Evolutionary conservation across 176 grass and related monocot species (phyloP), one percentile per base, ranked within the genome.

Genomic region (Phoenix dactylifera): DNA sequence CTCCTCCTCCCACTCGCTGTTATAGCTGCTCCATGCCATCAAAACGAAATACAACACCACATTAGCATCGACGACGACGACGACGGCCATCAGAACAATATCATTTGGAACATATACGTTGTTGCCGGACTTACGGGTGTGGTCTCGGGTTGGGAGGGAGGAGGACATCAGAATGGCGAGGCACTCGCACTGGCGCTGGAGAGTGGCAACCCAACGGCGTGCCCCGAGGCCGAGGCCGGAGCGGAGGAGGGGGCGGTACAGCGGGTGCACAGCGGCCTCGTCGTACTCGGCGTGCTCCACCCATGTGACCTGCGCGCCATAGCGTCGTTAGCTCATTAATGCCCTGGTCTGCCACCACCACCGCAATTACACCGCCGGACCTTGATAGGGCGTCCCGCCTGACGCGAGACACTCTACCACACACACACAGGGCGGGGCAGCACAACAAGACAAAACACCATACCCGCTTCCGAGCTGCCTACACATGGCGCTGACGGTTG

Each of bases 231-330:
- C 87, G 1, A 66, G 72, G n/a, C 92, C 92, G 15, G 87, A 90
- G 26, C 80, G 78, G 52, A 97, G 62, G 10, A 90, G 62, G 12
- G 77, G 77, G 50, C 79, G 63, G 74, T 90, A 97, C 64, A 87
- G 73, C 69, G 75, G 77, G 63, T 90, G 87, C 20, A 97, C 80
- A 26, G 78, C 71, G 25, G 71, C 54, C 62, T 97, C 92, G 54
- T 91, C 87, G 77, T 90, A 88, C 72, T 97, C 92, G 29, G 77
- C 71, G 81, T 97, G 87, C 75, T 97, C 92, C 22, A 97, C 81
- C 92, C 92, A 97, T 51, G 83, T 97, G 72, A 97, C 87, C 92
- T 97, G 15, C 23, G 25, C n/a, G 23, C 12, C 39, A 50, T 23
- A 5, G 19, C 39, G 51, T 54, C 76, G 58, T 92, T 85, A 98